A percentile compares a stretch with the other conserved stretches of the same genome.
Evolutionary conservation across 1,284 basidiomycete genomes (phyloP).

Genomic region (Leccinum insolens): DNA sequence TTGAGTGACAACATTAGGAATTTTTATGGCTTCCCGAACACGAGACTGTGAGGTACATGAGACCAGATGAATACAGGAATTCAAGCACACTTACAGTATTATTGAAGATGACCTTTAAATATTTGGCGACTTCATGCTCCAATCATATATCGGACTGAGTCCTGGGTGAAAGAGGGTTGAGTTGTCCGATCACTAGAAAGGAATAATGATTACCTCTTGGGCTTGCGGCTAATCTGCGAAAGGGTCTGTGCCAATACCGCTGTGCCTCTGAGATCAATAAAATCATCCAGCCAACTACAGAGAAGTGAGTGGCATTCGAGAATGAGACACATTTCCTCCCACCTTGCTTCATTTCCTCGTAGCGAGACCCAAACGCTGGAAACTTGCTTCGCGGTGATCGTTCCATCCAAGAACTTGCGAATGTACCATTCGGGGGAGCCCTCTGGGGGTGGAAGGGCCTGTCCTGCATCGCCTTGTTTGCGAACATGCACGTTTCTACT

Average conservation of each 20-base stretch:
- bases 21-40: conserved; percentile 77
- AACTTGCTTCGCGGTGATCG: conserved; percentile 83
- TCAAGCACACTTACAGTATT: conserved; percentile 52
- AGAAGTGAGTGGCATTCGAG: conserved; percentile 15
- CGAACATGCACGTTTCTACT: conserved; percentile 60
- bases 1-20: conserved; percentile 80
- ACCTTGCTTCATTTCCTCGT: conserved; percentile 82
- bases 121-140: conserved; percentile 92
- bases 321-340: not conserved
- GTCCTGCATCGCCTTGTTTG: conserved; percentile 60
- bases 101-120: conserved; percentile 85
- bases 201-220: conserved; percentile 51
- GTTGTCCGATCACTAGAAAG: not conserved
- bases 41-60: conserved; percentile 54
- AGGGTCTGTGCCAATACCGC: conserved; percentile 86
- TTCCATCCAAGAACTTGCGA: conserved; percentile 85
- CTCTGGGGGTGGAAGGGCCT: conserved; percentile 51
- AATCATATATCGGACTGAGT: conserved; percentile 69
- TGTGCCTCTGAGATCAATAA: conserved; percentile 79
- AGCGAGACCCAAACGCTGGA: conserved; percentile 79
- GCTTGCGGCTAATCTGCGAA: conserved; percentile 73
- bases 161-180: conserved; percentile 39
- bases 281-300: conserved; percentile 80
- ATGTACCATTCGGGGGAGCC: conserved; percentile 89
- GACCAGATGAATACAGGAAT: not conserved